These are phyloP conservation scores for Lachnellula suecica DNA, from an alignment of 2,329 filamentous ascomycete species.

Conservation along the genomic window DNA sequence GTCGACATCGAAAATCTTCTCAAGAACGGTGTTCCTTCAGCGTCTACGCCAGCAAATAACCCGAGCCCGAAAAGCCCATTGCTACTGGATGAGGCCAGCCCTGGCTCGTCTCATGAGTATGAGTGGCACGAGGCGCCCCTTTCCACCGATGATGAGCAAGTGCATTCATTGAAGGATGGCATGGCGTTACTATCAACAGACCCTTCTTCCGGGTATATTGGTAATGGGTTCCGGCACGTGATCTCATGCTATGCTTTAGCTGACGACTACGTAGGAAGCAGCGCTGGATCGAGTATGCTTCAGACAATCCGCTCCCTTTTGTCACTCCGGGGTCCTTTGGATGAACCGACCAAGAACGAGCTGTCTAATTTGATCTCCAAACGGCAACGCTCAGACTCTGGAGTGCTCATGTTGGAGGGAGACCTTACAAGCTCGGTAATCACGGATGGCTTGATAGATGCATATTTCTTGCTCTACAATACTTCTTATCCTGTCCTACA, in stretches of 20 bases:
- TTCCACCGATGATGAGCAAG: constrained; percentile 26
- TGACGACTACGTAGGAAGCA: constrained; percentile 8
- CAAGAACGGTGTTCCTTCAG: constrained; percentile 11
- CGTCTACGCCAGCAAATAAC: constrained; percentile 7
- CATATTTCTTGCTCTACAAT: constrained; percentile 21
- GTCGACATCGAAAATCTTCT: constrained; percentile 14
- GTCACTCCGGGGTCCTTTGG: constrained; percentile 10
- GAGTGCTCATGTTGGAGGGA: constrained; percentile 9
- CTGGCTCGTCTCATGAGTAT: constrained; percentile 16
- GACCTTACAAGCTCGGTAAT: constrained; percentile 28
- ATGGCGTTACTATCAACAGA: constrained; percentile 37
- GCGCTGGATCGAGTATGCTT: constrained; percentile 15
- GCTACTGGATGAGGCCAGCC: constrained; percentile 12
- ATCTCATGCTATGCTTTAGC: background rate
- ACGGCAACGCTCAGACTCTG: constrained; percentile 9
- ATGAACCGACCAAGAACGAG: constrained; percentile 6
- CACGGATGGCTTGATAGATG: constrained; percentile 21
- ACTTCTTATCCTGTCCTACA: constrained; percentile 22
- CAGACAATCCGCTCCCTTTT: constrained; percentile 12
- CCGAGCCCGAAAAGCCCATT: constrained; percentile 13
- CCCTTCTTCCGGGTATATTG: constrained; percentile 34
- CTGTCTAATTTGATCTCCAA: constrained; percentile 8
- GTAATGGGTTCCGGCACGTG: constrained; percentile 3
- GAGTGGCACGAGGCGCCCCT: constrained; percentile 19
- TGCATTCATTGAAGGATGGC: constrained; percentile 33